Evolutionary conservation across 2,329 filamentous ascomycete species (phyloP).

Genomic region (Fusarium lyarnte): DNA sequence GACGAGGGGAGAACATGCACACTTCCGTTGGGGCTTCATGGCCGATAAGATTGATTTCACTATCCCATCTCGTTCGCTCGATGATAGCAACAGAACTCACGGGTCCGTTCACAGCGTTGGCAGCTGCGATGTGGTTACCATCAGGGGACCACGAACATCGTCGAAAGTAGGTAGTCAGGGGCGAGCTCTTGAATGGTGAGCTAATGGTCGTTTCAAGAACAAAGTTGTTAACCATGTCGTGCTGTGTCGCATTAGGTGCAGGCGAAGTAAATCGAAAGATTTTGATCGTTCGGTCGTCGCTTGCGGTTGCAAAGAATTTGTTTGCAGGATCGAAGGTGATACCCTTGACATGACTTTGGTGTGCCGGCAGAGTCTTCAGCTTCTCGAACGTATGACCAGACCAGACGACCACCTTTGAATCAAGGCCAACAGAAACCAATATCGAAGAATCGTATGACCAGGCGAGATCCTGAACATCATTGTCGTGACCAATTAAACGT

Average conservation of each 20-base stretch:
- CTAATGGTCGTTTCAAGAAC: conserved; percentile 92
- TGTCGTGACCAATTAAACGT: conserved; percentile 94
- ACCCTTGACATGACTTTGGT: conserved; percentile 98
- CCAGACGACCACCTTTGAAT: conserved; percentile 99
- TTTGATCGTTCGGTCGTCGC: conserved; percentile 95
- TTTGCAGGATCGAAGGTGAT: conserved; percentile 99
- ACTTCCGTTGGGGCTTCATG: conserved; percentile 98
- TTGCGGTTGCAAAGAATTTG: conserved; percentile 98
- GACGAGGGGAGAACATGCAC: conserved; percentile 91
- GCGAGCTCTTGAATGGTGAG: conserved; percentile 87
- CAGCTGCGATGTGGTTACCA: conserved; percentile 94
- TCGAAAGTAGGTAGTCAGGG: conserved; percentile 95
- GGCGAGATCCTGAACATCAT: conserved; percentile 96
- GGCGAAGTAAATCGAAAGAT: conserved; percentile 95
- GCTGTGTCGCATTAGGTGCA: conserved; percentile 87
- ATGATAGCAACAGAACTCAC: conserved; percentile 98
- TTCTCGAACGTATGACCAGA: conserved; percentile 98
- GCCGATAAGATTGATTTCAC: conserved; percentile 95
- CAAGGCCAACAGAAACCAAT: conserved; percentile 92
- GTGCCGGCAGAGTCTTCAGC: conserved; percentile 89
- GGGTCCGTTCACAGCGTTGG: conserved; percentile 96
- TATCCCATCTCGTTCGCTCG: conserved; percentile 90
- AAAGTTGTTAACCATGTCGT: conserved; percentile 98
- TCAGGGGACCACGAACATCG: conserved; percentile 98
- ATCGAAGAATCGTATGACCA: conserved; percentile 98